These are phyloP conservation scores for Groenewaldozyma auringiensis DNA, from an alignment of 1,139 yeast species.

Conservation along the genomic window DNA sequence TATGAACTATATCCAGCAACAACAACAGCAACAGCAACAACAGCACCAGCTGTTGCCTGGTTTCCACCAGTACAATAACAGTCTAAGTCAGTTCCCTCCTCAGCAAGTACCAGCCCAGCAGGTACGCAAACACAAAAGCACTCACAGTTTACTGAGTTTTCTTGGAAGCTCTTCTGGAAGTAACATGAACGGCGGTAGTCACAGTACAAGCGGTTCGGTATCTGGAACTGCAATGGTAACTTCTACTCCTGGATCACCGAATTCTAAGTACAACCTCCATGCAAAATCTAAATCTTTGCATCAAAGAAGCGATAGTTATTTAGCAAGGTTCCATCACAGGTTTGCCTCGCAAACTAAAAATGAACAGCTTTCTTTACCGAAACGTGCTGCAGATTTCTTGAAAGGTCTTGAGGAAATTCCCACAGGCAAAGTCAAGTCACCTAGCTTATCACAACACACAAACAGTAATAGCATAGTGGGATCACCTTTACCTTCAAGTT, in stretches of 20 bases:
- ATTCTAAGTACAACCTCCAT: not conserved
- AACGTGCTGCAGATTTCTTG: not conserved
- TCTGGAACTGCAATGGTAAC: too few species aligned
- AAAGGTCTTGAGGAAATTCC: conserved; percentile 2
- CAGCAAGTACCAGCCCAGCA: not conserved
- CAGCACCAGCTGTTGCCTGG: not conserved
- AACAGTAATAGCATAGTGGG: not conserved
- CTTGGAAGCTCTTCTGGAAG: not conserved
- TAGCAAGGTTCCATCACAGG: conserved; percentile 1
- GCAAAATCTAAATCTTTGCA: not conserved
- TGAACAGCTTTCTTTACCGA: not conserved
- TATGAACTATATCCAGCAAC: too few species aligned
- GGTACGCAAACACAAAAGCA: conserved; percentile 1
- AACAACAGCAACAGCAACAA: too few species aligned
- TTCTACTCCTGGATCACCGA: not conserved
- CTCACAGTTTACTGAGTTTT: not conserved
- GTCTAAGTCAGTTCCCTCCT: not conserved
- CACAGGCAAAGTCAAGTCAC: not conserved
- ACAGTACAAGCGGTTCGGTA: too few species aligned
- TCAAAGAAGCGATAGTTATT: conserved; percentile 3
- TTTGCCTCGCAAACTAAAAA: not conserved
- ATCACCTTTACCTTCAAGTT: conserved; percentile 7
- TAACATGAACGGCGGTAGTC: not conserved
- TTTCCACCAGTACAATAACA: not conserved
- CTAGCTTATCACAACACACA: not conserved